phyloP scores from a whole-genome alignment of 176 grass and related monocot species.

The Triticum turgidum region DNA sequence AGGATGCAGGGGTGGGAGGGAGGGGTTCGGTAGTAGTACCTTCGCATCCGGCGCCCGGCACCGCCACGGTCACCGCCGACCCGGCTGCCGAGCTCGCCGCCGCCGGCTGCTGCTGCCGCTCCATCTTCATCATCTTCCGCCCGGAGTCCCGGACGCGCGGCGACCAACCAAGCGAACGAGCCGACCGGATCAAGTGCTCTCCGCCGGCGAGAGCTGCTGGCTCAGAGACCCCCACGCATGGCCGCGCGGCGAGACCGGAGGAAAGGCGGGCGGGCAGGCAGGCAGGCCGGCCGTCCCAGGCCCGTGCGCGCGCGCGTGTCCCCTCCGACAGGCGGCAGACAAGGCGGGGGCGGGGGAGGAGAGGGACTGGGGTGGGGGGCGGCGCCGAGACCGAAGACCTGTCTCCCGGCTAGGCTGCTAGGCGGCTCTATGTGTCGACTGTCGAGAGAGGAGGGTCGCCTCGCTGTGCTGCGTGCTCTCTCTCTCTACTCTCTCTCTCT shows the following conservation, averaged over 20 bases:
- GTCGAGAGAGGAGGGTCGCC: neutral
- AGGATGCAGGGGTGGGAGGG: neutral
- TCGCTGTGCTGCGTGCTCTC: neutral
- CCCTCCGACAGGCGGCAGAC: constrained; percentile 48
- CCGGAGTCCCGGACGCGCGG: too few species aligned
- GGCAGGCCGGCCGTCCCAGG: neutral
- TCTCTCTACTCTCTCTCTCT: too few species aligned
- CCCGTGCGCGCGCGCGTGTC: constrained; percentile 10
- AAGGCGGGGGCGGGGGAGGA: constrained; percentile 37
- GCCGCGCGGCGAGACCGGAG: constrained; percentile 9
- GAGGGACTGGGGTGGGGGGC: neutral
- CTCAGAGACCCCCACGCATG: constrained; percentile 29
- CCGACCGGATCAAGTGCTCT: neutral
- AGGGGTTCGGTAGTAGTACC: neutral
- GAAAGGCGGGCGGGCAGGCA: neutral
- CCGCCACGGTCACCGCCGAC: neutral
- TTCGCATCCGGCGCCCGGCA: constrained; percentile 21
- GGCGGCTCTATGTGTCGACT: neutral
- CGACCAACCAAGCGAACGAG: neutral
- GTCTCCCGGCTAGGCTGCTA: constrained; percentile 1
- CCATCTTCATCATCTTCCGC: neutral
- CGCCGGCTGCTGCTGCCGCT: constrained; percentile 11
- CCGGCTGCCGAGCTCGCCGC: neutral
- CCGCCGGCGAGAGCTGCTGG: constrained; percentile 3
- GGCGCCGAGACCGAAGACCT: constrained; percentile 29